Percentiles rank a stretch among this genome's conserved stretches.
Evolutionary conservation across 495 filamentous ascomycete genomes (phyloP).

Genomic region (Extremus antarcticus): DNA sequence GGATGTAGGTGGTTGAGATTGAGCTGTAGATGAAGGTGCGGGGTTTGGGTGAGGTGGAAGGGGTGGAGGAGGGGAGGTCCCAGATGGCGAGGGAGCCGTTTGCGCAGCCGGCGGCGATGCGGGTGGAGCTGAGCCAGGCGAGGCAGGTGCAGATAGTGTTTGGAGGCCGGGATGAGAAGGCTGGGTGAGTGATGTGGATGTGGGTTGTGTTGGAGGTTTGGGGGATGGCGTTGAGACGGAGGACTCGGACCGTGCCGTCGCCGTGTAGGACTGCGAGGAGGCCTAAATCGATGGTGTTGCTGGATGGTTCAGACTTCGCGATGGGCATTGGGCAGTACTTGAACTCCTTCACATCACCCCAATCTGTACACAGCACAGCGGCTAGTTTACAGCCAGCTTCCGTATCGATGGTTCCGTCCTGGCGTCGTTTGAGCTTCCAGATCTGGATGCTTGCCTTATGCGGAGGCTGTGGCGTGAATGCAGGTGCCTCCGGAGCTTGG

Average conservation of each 20-base stretch:
- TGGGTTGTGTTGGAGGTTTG: slow-evolving; percentile 29
- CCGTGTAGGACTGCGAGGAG: slow-evolving; percentile 51
- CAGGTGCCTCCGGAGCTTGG: slow-evolving; percentile 29
- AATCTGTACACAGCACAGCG: slow-evolving; percentile 49
- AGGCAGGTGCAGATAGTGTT: slow-evolving; percentile 47
- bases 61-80: slow-evolving; percentile 33
- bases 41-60: slow-evolving; percentile 17
- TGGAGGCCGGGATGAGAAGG: slow-evolving; percentile 41
- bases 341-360: slow-evolving; percentile 50
- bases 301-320: background rate
- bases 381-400: slow-evolving; percentile 32
- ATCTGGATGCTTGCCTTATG: slow-evolving; percentile 46
- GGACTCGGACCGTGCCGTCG: slow-evolving; percentile 50
- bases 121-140: slow-evolving; percentile 50
- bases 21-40: slow-evolving; percentile 45
- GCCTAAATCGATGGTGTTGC: slow-evolving; percentile 36
- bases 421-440: slow-evolving; percentile 43
- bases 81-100: slow-evolving; percentile 51
- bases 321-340: slow-evolving; percentile 49
- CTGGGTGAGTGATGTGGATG: slow-evolving; percentile 38
- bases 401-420: slow-evolving; percentile 31
- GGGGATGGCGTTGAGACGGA: slow-evolving; percentile 37
- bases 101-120: slow-evolving; percentile 52
- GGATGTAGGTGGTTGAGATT: slow-evolving; percentile 52
- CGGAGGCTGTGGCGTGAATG: slow-evolving; percentile 38